phyloP scores from a whole-genome alignment of 176 grass and related monocot genomes.

The Alloteropsis semialata region DNA sequence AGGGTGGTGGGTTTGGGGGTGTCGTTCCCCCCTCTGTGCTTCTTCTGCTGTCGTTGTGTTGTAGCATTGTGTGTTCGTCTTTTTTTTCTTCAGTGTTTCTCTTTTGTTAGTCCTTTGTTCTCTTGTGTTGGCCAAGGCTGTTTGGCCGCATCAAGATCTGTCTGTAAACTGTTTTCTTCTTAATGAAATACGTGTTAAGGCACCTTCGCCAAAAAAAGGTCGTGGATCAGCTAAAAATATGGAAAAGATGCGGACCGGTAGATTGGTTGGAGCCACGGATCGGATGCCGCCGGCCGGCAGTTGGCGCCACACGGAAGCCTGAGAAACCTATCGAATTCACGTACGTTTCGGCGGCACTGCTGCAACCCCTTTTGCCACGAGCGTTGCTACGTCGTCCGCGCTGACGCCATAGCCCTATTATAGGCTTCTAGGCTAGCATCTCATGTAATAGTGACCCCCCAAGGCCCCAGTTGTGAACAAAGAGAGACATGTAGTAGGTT shows the following conservation, averaged over 20 bases:
- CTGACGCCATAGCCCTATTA: background rate
- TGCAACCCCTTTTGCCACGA: background rate
- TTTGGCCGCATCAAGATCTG: too few species aligned
- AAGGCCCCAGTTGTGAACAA: background rate
- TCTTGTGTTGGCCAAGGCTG: too few species aligned
- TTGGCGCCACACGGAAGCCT: background rate
- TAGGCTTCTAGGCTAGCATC: background rate
- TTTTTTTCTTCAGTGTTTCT: too few species aligned
- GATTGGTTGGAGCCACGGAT: background rate
- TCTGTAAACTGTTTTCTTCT: too few species aligned
- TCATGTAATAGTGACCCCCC: background rate
- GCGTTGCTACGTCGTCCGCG: background rate
- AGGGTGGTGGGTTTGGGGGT: too few species aligned
- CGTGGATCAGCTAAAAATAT: background rate
- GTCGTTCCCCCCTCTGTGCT: too few species aligned
- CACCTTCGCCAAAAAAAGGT: too few species aligned
- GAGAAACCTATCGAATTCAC: background rate
- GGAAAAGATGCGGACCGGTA: background rate
- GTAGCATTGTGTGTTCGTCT: too few species aligned
- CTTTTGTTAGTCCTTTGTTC: too few species aligned
- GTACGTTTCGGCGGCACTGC: background rate
- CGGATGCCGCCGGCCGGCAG: background rate
- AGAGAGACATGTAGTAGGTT: background rate
- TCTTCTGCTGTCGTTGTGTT: too few species aligned
- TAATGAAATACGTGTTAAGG: too few species aligned